A percentile compares a stretch with the other conserved stretches of the same genome.
phyloP scores from a whole-genome alignment of 805 yeast genomes.

The Clavispora carvajalis region DNA sequence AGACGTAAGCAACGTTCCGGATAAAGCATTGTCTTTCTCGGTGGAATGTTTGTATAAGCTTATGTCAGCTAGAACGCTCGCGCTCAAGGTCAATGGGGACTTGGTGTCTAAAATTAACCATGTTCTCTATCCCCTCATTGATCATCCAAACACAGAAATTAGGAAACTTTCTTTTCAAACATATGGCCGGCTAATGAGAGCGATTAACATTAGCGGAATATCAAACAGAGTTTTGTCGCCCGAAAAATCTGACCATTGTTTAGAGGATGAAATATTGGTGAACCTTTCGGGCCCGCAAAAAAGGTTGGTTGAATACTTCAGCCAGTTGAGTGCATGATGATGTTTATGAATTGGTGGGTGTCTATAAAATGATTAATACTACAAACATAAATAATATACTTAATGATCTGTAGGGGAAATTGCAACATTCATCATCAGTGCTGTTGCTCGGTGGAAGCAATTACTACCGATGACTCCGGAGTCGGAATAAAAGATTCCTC shows the following conservation, averaged over 20 bases:
- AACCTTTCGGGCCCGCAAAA: slow-evolving; percentile 39
- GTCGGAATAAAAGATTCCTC: slow-evolving; percentile 3
- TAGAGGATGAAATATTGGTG: slow-evolving; percentile 27
- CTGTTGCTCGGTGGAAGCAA: slow-evolving; percentile 1
- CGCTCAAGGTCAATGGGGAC: slow-evolving; percentile 15
- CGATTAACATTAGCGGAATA: slow-evolving; percentile 11
- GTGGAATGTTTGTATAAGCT: slow-evolving; percentile 25
- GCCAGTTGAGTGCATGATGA: slow-evolving; percentile 6
- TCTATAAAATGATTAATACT: background rate
- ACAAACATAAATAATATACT: no score
- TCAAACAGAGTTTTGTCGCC: slow-evolving; percentile 11
- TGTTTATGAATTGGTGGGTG: background rate
- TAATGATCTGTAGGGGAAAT: background rate
- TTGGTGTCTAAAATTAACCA: slow-evolving; percentile 24
- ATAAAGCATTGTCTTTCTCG: slow-evolving; percentile 14
- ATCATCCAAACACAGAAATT: slow-evolving; percentile 28
- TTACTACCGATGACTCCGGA: slow-evolving; percentile 5
- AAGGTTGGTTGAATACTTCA: slow-evolving; percentile 44
- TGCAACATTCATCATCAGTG: background rate
- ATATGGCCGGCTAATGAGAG: slow-evolving; percentile 31
- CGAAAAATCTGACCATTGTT: slow-evolving; percentile 5
- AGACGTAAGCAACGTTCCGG: background rate
- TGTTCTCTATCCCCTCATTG: slow-evolving; percentile 21
- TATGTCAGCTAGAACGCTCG: slow-evolving; percentile 15
- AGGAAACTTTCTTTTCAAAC: slow-evolving; percentile 33